Base-by-base conservation (phyloP, 768 basidiomycete species). In the Boletus insuetus region DNA sequence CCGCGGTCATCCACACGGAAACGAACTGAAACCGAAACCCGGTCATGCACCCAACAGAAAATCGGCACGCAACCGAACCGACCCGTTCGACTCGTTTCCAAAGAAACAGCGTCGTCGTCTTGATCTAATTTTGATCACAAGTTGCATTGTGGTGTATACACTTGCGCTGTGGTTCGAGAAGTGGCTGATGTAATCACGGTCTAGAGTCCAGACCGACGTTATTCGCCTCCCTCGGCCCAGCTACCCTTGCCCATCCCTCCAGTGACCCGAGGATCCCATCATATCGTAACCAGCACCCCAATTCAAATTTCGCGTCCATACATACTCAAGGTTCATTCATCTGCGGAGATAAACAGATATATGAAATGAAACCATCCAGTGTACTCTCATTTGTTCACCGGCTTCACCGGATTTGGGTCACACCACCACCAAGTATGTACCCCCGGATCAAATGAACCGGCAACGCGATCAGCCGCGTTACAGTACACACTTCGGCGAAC, bases 321-420 rank as follows among this genome's bases (percentile, higher is more conserved):
- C 22, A 24, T n/a, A n/a, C n/a, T n/a, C n/a, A 55, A 29, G 37
- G 51, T 29, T 35, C 38, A n/a, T 19, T 12, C 55, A 35, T 39
- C 40, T 56, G 66, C 65, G 69, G 68, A 69, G 58, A 71, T 69
- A 69, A 49, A 35, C 39, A 40, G 38, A 49, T 4, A 42, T 29
- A 61, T 61, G 58, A 58, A 58, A 58, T 48, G 24, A 34, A 53
- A n/a, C 16, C 24, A 26, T 46, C 45, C 39, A 29, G 41, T 52
- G 49, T 52, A 32, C 38, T 53, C 48, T 49, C 35, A 22, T 43
- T 51, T 42, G 19, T 37, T 31, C 53, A 43, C 51, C 44, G 42
- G 39, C 51, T 13, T 52, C 37, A 46, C 20, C 53, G 52, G 56
- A 46, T 40, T 60, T 50, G 13, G 14, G 14, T 35, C 34, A 35